Evolutionary conservation across 768 basidiomycete species (phyloP).

Genomic region (Pisolithus tinctorius): DNA sequence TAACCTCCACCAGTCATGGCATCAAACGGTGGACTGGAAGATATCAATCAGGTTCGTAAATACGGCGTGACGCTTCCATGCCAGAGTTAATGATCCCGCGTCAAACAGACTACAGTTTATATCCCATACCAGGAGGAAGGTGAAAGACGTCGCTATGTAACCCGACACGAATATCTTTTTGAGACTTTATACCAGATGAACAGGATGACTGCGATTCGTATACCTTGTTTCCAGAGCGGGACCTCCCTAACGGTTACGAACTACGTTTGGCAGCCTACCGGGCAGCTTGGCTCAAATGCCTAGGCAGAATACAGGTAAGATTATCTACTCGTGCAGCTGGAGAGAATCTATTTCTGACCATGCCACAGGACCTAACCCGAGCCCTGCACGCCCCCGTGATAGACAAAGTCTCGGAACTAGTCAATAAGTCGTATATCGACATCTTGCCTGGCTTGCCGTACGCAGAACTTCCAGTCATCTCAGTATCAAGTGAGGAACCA

Average conservation of each 20-base stretch:
- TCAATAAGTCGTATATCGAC: constrained; percentile 39
- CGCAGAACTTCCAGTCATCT: constrained; percentile 53
- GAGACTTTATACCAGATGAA: constrained; percentile 7
- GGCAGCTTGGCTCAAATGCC: constrained; percentile 52
- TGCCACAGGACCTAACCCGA: constrained; percentile 37
- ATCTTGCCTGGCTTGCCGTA: constrained; percentile 51
- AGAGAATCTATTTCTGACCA: constrained; percentile 1
- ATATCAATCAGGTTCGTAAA: constrained; percentile 20
- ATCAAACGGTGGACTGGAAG: constrained; percentile 12
- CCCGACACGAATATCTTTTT: neutral
- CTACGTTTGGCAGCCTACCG: constrained; percentile 49
- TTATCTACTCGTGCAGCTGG: neutral
- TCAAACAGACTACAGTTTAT: constrained; percentile 22
- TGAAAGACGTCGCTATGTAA: constrained; percentile 1
- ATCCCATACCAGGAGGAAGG: constrained; percentile 21
- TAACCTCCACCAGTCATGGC: constrained; percentile 7
- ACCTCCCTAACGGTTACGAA: constrained; percentile 25
- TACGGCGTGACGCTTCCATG: neutral
- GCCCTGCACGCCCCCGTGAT: constrained; percentile 45
- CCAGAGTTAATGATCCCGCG: constrained; percentile 5
- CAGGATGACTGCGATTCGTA: constrained; percentile 14
- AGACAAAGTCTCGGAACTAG: constrained; percentile 34
- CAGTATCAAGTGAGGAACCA: constrained; percentile 42
- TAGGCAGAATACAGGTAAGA: constrained; percentile 48
- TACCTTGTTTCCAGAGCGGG: constrained; percentile 24